Conservation (phyloP, 768 basidiomycete genomes). For the Mycena sanguinolenta region DNA sequence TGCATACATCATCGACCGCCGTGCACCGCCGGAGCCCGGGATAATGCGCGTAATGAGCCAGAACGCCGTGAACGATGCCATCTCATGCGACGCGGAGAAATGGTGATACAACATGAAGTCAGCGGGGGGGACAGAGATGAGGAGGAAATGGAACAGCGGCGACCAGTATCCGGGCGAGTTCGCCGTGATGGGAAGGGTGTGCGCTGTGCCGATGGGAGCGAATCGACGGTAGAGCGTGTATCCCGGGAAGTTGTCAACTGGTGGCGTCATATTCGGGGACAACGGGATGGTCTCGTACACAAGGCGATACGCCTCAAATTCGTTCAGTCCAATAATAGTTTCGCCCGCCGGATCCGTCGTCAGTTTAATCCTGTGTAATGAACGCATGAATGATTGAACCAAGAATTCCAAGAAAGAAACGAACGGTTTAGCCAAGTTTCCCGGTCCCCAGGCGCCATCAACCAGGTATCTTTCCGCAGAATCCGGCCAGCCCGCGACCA, state of each 20-base stretch:
- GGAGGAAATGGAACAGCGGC: conserved; percentile 35
- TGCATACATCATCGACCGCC: conserved; percentile 37
- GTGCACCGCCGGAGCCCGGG: conserved; percentile 30
- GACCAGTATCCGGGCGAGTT: conserved; percentile 36
- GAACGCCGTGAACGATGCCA: conserved; percentile 33
- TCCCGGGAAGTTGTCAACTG: conserved; percentile 30
- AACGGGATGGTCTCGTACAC: conserved; percentile 30
- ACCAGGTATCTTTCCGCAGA: conserved; percentile 28
- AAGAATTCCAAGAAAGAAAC: neutral
- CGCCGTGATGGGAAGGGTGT: conserved; percentile 30
- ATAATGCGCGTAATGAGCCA: conserved; percentile 35
- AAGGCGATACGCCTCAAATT: conserved; percentile 34
- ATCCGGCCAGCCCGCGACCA: conserved; percentile 31
- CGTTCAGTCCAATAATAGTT: conserved; percentile 32
- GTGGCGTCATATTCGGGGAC: conserved; percentile 20
- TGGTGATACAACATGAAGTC: conserved; percentile 36
- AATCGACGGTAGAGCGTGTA: conserved; percentile 35
- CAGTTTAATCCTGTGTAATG: conserved; percentile 29
- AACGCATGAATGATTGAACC: neutral
- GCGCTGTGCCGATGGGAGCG: conserved; percentile 32
- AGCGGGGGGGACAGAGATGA: conserved; percentile 21
- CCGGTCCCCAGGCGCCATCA: conserved; percentile 34
- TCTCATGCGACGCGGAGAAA: conserved; percentile 34
- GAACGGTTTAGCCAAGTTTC: conserved; percentile 31
- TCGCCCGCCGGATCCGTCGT: conserved; percentile 30